Percentiles rank a stretch among this genome's conserved stretches.
Evolutionary conservation across 352 stramenopile species (phyloP).

Genomic region (Peronospora tabacina): DNA sequence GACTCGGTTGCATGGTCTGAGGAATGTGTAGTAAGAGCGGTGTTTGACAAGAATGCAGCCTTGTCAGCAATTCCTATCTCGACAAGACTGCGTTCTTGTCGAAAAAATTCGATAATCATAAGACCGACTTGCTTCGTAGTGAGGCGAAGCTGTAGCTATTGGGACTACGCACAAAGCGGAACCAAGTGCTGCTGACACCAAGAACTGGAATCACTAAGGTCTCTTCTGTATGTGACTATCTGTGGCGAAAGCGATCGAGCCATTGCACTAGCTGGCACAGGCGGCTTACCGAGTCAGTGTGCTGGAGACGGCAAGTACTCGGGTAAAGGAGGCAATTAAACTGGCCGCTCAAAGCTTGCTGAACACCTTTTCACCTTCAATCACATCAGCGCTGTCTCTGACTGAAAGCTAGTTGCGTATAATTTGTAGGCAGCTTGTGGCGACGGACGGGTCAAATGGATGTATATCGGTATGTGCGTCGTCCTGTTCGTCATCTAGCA

Average conservation of each 20-base stretch:
- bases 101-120: too few relatives aligned
- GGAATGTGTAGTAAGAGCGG: conserved; percentile 20
- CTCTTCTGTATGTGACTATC: too few relatives aligned
- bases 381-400: conserved; percentile 11
- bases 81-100: too few relatives aligned
- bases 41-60: conserved; percentile 28
- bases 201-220: too few relatives aligned
- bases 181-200: too few relatives aligned
- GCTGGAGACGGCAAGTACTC: conserved; percentile 32
- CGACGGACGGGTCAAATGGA: not conserved
- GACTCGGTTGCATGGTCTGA: conserved; percentile 16
- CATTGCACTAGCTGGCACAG: conserved; percentile 32
- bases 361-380: conserved; percentile 11
- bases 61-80: too few relatives aligned
- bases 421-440: too few relatives aligned
- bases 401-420: too few relatives aligned
- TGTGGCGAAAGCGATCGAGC: conserved; percentile 8
- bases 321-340: conserved; percentile 32
- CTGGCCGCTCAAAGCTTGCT: conserved; percentile 28
- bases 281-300: conserved; percentile 40
- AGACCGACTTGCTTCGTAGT: conserved; percentile 25
- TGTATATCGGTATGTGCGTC: not conserved
- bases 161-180: too few relatives aligned
- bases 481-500: conserved; percentile 22
- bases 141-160: conserved; percentile 7